These are phyloP conservation scores for Apiotrichum laibachii DNA, from an alignment of 1,284 basidiomycete species.

Conservation along the genomic window DNA sequence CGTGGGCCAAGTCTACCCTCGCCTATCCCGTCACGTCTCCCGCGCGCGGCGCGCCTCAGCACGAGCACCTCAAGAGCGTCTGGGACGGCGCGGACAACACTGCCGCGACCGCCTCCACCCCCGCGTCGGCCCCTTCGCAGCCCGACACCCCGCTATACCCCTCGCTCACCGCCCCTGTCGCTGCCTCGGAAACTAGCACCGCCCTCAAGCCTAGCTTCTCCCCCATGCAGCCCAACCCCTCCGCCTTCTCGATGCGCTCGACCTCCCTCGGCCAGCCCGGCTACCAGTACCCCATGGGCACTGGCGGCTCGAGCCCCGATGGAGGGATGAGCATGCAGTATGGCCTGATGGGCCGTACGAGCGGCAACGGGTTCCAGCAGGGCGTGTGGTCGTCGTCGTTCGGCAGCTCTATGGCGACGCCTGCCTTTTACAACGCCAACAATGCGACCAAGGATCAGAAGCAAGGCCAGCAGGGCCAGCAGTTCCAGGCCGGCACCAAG, in stretches of 20 bases:
- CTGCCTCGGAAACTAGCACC: conserved; percentile 11
- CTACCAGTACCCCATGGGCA: conserved; percentile 18
- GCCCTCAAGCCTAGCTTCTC: conserved; percentile 23
- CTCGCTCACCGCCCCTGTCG: conserved; percentile 38
- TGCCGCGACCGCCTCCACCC: conserved; percentile 2
- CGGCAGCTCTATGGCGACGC: conserved; percentile 30
- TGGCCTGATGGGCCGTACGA: conserved; percentile 25
- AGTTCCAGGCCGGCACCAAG: conserved; percentile 15
- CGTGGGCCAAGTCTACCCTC: conserved; percentile 36
- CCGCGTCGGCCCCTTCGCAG: conserved; percentile 16
- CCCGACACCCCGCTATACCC: conserved; percentile 40
- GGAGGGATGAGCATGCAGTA: conserved; percentile 21
- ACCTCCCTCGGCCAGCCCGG: conserved; percentile 1
- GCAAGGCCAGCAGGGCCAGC: conserved; percentile 21
- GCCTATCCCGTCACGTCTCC: conserved; percentile 29
- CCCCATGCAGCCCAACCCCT: conserved; percentile 15
- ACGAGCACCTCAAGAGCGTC: conserved; percentile 42
- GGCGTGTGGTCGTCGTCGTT: conserved; percentile 41
- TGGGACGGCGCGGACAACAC: conserved; percentile 31
- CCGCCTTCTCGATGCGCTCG: conserved; percentile 11
- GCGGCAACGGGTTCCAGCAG: conserved; percentile 29
- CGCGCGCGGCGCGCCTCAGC: conserved; percentile 28
- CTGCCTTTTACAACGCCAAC: conserved; percentile 23
- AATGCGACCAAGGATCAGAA: conserved; percentile 16
- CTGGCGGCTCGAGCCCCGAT: conserved; percentile 19